phyloP scores from a whole-genome alignment of 805 yeast species.

The Starmerella cellae region DNA sequence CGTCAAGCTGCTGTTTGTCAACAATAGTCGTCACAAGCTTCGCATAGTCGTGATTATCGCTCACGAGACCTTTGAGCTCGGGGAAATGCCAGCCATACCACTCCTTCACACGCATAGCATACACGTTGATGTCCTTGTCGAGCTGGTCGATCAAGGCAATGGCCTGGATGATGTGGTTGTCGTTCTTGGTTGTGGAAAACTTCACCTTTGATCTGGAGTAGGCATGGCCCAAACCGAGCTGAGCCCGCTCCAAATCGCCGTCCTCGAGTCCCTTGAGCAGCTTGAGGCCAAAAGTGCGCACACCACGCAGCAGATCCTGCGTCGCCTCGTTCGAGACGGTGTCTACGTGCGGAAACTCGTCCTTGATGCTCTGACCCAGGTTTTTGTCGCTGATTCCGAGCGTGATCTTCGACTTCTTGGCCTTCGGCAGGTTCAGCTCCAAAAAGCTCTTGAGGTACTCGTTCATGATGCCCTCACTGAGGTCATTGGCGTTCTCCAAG shows the following conservation, averaged over 20 bases:
- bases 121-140: constrained; percentile 95
- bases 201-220: constrained; percentile 98
- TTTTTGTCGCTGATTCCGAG: constrained; percentile 90
- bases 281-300: constrained; percentile 81
- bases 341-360: constrained; percentile 74
- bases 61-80: constrained; percentile 80
- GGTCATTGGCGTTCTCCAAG: constrained; percentile 92
- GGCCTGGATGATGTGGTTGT: constrained; percentile 97
- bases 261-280: constrained; percentile 80
- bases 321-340: constrained; percentile 82
- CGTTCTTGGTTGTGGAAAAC: constrained; percentile 97
- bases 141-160: constrained; percentile 94
- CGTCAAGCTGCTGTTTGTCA: constrained; percentile 65
- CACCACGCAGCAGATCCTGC: constrained; percentile 90
- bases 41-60: constrained; percentile 80
- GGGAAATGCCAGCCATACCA: constrained; percentile 99
- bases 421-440: constrained; percentile 80
- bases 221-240: constrained; percentile 97
- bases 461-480: constrained; percentile 90
- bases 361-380: constrained; percentile 94
- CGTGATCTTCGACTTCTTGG: constrained; percentile 44
- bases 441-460: constrained; percentile 81
- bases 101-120: constrained; percentile 92
- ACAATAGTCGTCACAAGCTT: constrained; percentile 65
- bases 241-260: constrained; percentile 96